Evolutionary conservation across 352 stramenopile species (phyloP).

Genomic region (Globisporangium ultimum): DNA sequence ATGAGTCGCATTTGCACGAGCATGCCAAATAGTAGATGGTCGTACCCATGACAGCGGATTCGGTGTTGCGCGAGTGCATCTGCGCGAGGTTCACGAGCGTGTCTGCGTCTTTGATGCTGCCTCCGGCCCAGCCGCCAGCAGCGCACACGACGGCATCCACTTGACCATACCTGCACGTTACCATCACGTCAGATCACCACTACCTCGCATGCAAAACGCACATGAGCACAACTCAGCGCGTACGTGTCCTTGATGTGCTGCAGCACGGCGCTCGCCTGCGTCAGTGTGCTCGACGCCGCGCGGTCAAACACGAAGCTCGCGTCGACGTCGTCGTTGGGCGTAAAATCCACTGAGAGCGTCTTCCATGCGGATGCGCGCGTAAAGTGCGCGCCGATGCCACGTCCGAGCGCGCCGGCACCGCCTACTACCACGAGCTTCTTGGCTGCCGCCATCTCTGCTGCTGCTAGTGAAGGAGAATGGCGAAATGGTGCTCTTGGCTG

Average conservation of each 20-base stretch:
- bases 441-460: constrained; percentile 12
- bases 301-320: constrained; percentile 45
- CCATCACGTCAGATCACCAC: neutral
- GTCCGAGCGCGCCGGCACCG: constrained; percentile 68
- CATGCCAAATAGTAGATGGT: too few relatives aligned
- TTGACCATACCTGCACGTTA: constrained; percentile 36
- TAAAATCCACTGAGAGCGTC: constrained; percentile 70
- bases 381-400: constrained; percentile 62
- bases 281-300: constrained; percentile 31
- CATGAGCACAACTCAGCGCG: neutral
- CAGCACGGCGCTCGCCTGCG: constrained; percentile 48
- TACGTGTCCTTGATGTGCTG: constrained; percentile 50
- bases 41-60: constrained; percentile 71
- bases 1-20: neutral
- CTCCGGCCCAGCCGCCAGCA: constrained; percentile 76
- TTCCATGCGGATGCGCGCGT: constrained; percentile 50
- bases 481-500: neutral
- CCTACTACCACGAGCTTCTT: constrained; percentile 80
- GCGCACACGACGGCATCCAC: constrained; percentile 79
- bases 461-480: neutral
- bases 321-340: constrained; percentile 47
- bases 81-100: constrained; percentile 59
- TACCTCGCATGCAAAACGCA: neutral
- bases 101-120: constrained; percentile 63
- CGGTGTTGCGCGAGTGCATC: constrained; percentile 79